Evolutionary conservation across 2,329 filamentous ascomycete species (phyloP).

Genomic region (Paecilomyces fulvus): DNA sequence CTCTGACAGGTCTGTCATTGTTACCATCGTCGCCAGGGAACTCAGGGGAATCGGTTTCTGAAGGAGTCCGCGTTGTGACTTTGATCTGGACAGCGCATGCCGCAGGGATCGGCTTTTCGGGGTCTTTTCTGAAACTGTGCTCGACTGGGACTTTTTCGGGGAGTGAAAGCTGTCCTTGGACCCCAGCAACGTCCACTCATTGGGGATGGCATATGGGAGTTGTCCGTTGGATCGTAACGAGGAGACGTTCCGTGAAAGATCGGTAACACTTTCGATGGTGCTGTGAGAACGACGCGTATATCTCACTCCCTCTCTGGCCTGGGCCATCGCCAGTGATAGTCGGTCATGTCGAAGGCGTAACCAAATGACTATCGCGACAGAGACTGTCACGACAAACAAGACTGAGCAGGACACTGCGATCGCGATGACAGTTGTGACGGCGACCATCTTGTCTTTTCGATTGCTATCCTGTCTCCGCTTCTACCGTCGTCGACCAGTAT

Average conservation of each 20-base stretch:
- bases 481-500: background rate
- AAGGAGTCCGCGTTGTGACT: slow-evolving; percentile 22
- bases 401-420: slow-evolving; percentile 26
- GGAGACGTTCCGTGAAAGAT: slow-evolving; percentile 23
- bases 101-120: slow-evolving; percentile 22
- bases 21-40: slow-evolving; percentile 25
- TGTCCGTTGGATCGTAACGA: slow-evolving; percentile 24
- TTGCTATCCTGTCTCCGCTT: background rate
- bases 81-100: slow-evolving; percentile 25
- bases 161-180: slow-evolving; percentile 23
- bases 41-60: slow-evolving; percentile 19
- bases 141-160: slow-evolving; percentile 10
- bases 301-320: slow-evolving; percentile 13
- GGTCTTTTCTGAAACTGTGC: slow-evolving; percentile 16
- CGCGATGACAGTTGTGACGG: slow-evolving; percentile 24
- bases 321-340: slow-evolving; percentile 17
- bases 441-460: slow-evolving; percentile 20
- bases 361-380: slow-evolving; percentile 26
- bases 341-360: slow-evolving; percentile 26
- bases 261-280: slow-evolving; percentile 19
- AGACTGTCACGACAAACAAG: slow-evolving; percentile 24
- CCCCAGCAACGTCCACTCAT: slow-evolving; percentile 26
- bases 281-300: slow-evolving; percentile 13
- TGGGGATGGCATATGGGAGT: slow-evolving; percentile 24
- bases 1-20: slow-evolving; percentile 12